phyloP scores from a whole-genome alignment of 2,329 filamentous ascomycete genomes.

The Hypoxylon sp. region DNA sequence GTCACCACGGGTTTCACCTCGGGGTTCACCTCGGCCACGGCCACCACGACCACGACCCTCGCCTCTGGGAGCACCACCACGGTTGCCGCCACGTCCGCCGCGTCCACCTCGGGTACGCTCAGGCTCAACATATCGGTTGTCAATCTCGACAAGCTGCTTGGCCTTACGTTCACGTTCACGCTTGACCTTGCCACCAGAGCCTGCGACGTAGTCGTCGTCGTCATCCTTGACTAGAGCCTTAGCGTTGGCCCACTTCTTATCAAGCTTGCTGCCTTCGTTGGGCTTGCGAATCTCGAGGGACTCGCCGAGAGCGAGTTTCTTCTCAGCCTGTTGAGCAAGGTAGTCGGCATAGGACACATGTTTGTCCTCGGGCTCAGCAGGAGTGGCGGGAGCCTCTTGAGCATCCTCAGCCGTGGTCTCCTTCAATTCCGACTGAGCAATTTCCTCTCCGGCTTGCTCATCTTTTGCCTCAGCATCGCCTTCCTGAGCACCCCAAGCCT shows the following conservation, averaged over 20 bases:
- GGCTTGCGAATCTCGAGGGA: slow-evolving; percentile 82
- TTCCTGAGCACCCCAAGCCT: slow-evolving; percentile 88
- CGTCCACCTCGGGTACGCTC: slow-evolving; percentile 70
- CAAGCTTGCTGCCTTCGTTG: slow-evolving; percentile 88
- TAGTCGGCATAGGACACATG: slow-evolving; percentile 91
- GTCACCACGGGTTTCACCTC: slow-evolving; percentile 59
- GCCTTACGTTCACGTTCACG: slow-evolving; percentile 91
- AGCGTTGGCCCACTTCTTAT: slow-evolving; percentile 94
- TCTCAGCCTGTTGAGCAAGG: slow-evolving; percentile 77
- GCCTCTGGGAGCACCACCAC: slow-evolving; percentile 61
- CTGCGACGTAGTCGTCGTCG: slow-evolving; percentile 82
- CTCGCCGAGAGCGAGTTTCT: slow-evolving; percentile 79
- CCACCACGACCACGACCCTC: slow-evolving; percentile 63
- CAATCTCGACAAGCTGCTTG: slow-evolving; percentile 91
- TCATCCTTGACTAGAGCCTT: slow-evolving; percentile 77
- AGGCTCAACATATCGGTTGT: slow-evolving; percentile 83
- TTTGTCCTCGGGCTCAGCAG: slow-evolving; percentile 83
- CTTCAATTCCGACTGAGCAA: slow-evolving; percentile 87
- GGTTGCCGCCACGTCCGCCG: slow-evolving; percentile 66
- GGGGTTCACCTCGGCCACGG: slow-evolving; percentile 60
- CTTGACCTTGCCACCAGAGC: slow-evolving; percentile 79
- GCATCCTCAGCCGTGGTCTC: slow-evolving; percentile 68
- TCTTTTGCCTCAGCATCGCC: slow-evolving; percentile 89
- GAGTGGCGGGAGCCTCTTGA: slow-evolving; percentile 55
- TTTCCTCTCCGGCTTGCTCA: slow-evolving; percentile 90